Evolutionary conservation across 2,329 filamentous ascomycete genomes (phyloP).

Genomic region (Aspergillus sp.): DNA sequence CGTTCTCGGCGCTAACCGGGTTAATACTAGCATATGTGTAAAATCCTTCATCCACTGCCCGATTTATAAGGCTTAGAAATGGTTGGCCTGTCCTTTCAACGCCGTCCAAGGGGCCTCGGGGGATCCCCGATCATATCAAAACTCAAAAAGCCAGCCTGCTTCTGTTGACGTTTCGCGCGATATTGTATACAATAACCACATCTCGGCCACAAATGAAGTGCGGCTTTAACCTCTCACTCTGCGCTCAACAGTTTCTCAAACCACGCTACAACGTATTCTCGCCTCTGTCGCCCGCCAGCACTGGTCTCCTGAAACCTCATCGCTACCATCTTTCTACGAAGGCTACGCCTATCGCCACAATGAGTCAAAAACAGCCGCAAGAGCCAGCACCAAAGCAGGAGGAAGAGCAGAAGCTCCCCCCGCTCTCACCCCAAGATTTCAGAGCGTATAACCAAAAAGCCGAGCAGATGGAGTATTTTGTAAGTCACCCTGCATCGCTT

Average conservation of each 20-base stretch:
- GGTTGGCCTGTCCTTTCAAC: not conserved
- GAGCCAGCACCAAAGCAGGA: not conserved
- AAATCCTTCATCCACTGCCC: not conserved
- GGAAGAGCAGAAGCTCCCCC: slow-evolving; percentile 40
- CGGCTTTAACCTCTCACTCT: not conserved
- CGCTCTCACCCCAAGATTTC: slow-evolving; percentile 10
- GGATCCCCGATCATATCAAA: not conserved
- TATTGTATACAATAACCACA: not conserved
- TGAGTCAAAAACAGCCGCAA: not conserved
- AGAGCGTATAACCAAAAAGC: slow-evolving; percentile 6
- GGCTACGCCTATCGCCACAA: not conserved
- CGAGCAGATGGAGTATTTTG: slow-evolving; percentile 15
- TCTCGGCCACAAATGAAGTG: not conserved
- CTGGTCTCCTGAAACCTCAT: not conserved
- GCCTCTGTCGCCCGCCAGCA: not conserved
- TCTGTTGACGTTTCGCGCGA: not conserved
- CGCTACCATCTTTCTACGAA: not conserved
- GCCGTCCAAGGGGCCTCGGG: not conserved
- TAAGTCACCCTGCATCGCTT: not conserved
- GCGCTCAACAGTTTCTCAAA: not conserved
- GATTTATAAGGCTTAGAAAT: not conserved
- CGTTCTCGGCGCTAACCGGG: not conserved
- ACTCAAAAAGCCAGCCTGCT: not conserved
- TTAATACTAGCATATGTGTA: not conserved
- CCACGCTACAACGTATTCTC: not conserved